Percentiles rank a stretch among this genome's conserved stretches.
These are phyloP conservation scores for Aciculoconidium aculeatum DNA, from an alignment of 805 yeast genomes.

Conservation along the genomic window DNA sequence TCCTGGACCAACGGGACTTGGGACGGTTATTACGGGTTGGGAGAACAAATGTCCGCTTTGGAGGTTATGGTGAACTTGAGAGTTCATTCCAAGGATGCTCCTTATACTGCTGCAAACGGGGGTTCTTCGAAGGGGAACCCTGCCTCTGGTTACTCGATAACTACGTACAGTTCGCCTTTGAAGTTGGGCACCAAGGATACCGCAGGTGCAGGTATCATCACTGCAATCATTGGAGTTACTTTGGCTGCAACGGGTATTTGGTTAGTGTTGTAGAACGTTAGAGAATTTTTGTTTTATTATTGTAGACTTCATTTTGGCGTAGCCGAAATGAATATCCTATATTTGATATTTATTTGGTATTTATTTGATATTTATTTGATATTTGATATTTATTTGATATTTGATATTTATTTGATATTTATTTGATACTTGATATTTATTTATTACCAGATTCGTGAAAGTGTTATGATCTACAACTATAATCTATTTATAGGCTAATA, in stretches of 20 bases:
- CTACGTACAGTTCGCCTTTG: slow-evolving; percentile 23
- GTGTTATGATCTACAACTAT: no score
- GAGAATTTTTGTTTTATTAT: background rate
- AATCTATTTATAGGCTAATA: no score
- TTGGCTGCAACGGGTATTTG: slow-evolving; percentile 62
- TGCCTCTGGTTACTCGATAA: slow-evolving; percentile 56
- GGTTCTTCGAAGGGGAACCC: slow-evolving; percentile 67
- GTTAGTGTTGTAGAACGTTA: slow-evolving; percentile 52
- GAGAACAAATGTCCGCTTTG: slow-evolving; percentile 73
- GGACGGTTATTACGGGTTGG: slow-evolving; percentile 68
- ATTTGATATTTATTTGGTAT: no score
- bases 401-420: no score
- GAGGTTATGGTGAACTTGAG: slow-evolving; percentile 52
- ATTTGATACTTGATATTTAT: no score
- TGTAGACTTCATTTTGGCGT: no score
- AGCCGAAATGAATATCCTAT: no score
- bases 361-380: no score
- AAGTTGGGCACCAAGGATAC: slow-evolving; percentile 17
- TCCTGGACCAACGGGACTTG: slow-evolving; percentile 53
- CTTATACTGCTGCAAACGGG: slow-evolving; percentile 58
- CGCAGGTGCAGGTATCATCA: slow-evolving; percentile 87
- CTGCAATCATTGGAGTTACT: slow-evolving; percentile 59
- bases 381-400: no score
- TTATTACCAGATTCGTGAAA: no score
- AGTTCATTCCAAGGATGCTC: slow-evolving; percentile 41